Conservation (phyloP, 192 early-diverging fungal genomes). For the Martensiomyces pterosporus region DNA sequence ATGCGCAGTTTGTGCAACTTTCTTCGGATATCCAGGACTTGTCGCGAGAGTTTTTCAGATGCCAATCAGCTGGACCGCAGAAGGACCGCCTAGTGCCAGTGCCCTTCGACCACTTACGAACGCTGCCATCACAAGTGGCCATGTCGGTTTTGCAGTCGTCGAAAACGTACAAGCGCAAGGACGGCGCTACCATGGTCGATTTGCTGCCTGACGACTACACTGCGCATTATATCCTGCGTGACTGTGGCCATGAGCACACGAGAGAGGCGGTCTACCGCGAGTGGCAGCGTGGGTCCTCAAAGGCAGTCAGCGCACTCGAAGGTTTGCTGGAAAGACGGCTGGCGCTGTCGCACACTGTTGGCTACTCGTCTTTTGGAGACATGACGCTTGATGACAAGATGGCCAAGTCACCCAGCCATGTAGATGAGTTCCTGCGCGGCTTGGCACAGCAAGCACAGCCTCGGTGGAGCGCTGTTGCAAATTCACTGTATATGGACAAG, state of each 20-base stretch:
- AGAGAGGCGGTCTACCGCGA: conserved; percentile 71
- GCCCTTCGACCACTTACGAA: conserved; percentile 54
- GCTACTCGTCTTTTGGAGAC: conserved; percentile 77
- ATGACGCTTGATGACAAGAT: conserved; percentile 90
- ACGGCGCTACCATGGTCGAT: conserved; percentile 25
- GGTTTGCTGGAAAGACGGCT: conserved; percentile 67
- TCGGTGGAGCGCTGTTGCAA: conserved; percentile 50
- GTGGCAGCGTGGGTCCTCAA: conserved; percentile 63
- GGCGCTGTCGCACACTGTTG: conserved; percentile 70
- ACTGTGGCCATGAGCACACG: conserved; percentile 58
- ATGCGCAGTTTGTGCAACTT: conserved; percentile 72
- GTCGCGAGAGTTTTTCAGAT: conserved; percentile 68
- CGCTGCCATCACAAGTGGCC: conserved; percentile 55
- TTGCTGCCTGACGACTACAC: conserved; percentile 28
- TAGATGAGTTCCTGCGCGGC: conserved; percentile 77
- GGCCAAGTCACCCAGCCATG: conserved; percentile 80
- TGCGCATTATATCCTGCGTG: conserved; percentile 43
- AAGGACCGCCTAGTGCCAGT: conserved; percentile 7
- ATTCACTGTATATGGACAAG: conserved; percentile 49
- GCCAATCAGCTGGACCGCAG: conserved; percentile 14
- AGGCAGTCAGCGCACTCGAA: conserved; percentile 69
- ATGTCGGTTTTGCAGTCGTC: conserved; percentile 47
- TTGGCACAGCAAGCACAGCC: conserved; percentile 61
- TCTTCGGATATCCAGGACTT: conserved; percentile 77
- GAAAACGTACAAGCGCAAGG: conserved; percentile 17